Conservation (phyloP, 2,329 filamentous ascomycete species). For the Monilinia aucupariae region DNA sequence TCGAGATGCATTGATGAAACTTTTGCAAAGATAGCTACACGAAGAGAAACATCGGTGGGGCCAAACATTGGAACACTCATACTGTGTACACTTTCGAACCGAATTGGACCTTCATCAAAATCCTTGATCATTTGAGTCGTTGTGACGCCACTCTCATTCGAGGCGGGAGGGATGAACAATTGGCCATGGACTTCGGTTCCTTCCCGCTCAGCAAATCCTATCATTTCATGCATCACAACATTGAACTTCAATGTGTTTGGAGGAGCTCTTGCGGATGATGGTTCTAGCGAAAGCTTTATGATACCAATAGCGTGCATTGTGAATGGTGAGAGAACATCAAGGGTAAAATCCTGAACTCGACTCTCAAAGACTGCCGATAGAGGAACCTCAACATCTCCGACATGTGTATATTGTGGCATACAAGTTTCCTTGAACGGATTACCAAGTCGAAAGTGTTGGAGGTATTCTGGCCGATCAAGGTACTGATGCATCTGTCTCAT, state of each 20-base stretch:
- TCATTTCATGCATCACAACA: slow-evolving; percentile 93
- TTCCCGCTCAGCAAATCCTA: slow-evolving; percentile 92
- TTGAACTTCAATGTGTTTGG: slow-evolving; percentile 95
- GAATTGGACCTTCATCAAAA: slow-evolving; percentile 87
- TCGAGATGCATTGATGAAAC: slow-evolving; percentile 93
- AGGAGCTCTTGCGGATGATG: slow-evolving; percentile 86
- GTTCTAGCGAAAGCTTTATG: slow-evolving; percentile 83
- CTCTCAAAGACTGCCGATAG: slow-evolving; percentile 90
- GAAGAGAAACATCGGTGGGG: slow-evolving; percentile 66
- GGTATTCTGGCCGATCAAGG: slow-evolving; percentile 88
- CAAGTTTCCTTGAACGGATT: slow-evolving; percentile 90
- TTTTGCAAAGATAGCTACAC: slow-evolving; percentile 86
- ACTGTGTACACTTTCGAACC: slow-evolving; percentile 96
- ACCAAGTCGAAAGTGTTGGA: slow-evolving; percentile 84
- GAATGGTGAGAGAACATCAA: slow-evolving; percentile 89
- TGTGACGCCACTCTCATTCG: slow-evolving; percentile 84
- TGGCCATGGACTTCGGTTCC: slow-evolving; percentile 94
- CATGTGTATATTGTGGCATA: slow-evolving; percentile 85
- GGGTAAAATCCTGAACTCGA: slow-evolving; percentile 84
- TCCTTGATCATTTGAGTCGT: slow-evolving; percentile 91
- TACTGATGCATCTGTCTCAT: slow-evolving; percentile 99
- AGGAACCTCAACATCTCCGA: slow-evolving; percentile 90
- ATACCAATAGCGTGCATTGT: slow-evolving; percentile 88
- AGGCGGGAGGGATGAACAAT: slow-evolving; percentile 88
- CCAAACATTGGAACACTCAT: slow-evolving; percentile 87